A percentile compares a stretch with the other conserved stretches of the same genome.
Evolutionary conservation across 75 land plant species (phyloP).

Genomic region (Azolla pinnata): DNA sequence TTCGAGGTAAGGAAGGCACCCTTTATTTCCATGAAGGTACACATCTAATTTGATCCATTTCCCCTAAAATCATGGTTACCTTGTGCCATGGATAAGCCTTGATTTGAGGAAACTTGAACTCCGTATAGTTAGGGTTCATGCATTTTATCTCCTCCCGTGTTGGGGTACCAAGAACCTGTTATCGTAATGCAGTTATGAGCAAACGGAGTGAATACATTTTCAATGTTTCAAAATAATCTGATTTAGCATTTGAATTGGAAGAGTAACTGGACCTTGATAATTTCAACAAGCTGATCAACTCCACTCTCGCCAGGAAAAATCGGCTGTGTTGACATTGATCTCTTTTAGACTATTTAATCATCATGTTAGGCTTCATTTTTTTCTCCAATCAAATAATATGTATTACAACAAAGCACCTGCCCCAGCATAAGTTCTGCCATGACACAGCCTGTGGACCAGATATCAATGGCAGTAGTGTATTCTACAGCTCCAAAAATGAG

Average conservation of each 20-base stretch:
- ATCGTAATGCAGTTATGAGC: neutral
- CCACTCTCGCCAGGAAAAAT: conserved; percentile 72
- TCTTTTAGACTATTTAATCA: too few species aligned
- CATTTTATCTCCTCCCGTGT: conserved; percentile 86
- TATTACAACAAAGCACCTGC: conserved; percentile 18
- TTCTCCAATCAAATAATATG: too few species aligned
- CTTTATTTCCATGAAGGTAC: too few species aligned
- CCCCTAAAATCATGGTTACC: too few species aligned
- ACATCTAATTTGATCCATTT: too few species aligned
- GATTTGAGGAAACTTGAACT: conserved; percentile 69
- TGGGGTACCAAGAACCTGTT: conserved; percentile 73
- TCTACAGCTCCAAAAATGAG: conserved; percentile 53
- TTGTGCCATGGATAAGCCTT: conserved; percentile 87
- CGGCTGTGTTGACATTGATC: too few species aligned
- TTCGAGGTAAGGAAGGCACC: too few species aligned
- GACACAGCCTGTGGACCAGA: conserved; percentile 54
- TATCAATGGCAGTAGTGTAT: conserved; percentile 46
- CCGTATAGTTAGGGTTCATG: conserved; percentile 83
- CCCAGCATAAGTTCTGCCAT: conserved; percentile 44
- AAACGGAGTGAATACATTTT: too few species aligned
- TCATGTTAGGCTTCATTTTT: too few species aligned
- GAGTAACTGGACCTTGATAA: conserved; percentile 20
- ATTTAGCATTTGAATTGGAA: too few species aligned
- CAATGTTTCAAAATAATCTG: too few species aligned
- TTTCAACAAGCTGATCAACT: conserved; percentile 37